Base-by-base conservation (phyloP, 345 rosid genomes). In the Geranium rotundifolium region DNA sequence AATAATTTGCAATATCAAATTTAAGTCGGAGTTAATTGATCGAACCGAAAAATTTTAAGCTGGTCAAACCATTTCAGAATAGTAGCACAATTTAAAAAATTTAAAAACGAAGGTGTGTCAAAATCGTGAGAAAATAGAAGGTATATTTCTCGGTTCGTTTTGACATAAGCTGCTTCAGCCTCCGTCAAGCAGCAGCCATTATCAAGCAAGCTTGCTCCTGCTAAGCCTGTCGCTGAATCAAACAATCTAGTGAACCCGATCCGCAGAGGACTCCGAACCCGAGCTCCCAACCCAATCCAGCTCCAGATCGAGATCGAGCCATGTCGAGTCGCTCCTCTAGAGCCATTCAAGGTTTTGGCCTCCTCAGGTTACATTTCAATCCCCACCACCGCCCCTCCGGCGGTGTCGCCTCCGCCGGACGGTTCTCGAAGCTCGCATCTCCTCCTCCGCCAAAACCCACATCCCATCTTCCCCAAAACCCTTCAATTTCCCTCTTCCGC, bases 291-390 rank as follows among this genome's bases (percentile, higher is more conserved):
- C 52, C 52, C 52, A 14, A 46, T 46, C 52, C 14, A 46, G 52
- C 0, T 46, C 15, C 1, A 46, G 52, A 9, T 46, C 15, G 52
- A 46, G 52, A 9, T 46, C 52, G 52, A 46, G 52, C 52, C 52
- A 69, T 69, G 72, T 52, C 72, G 63, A 63, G 52, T 3, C 67
- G 63, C 55, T 63, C 63, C 1, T 69, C 72, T 18, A 59, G 49
- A 50, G 50, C 52, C 54, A 23, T 69, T 57, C 67, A 63, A 46
- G 52, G 52, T 46, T 46, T 46, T 8, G 67, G 63, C 34, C 59
- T 63, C 9, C 60, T 69, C 63, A 58, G 19, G 37, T 34, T 59
- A n/a, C 72, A 52, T 23, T 20, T 17, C 54, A 58, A 5, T 37
- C 65, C 17, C 37, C 71, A 62, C 8, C 62, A 18, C 1, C 65